These are phyloP conservation scores for Meyerozyma elateridarum DNA, from an alignment of 1,139 yeast genomes.

Conservation along the genomic window DNA sequence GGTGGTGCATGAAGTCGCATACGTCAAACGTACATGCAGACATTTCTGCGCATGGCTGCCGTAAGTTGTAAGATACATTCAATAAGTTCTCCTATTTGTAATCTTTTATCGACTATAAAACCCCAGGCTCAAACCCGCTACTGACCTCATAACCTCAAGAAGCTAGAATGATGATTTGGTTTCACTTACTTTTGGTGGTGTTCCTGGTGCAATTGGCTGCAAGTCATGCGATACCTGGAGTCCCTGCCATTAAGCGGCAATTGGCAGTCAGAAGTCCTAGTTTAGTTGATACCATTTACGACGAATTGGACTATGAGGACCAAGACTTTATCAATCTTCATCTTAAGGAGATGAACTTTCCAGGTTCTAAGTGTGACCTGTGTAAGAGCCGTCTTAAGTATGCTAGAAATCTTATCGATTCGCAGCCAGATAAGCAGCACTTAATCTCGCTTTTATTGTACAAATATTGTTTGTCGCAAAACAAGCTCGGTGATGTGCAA, in stretches of 20 bases:
- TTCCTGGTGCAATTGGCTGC: constrained; percentile 4
- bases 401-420: constrained; percentile 23
- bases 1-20: too few relatives aligned
- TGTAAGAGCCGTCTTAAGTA: constrained; percentile 35
- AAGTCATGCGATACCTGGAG: constrained; percentile 18
- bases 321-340: constrained; percentile 29
- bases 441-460: constrained; percentile 33
- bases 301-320: constrained; percentile 22
- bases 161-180: neutral
- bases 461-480: constrained; percentile 29
- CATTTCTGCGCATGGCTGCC: too few relatives aligned
- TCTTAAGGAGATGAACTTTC: constrained; percentile 20
- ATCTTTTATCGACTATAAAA: too few relatives aligned
- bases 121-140: too few relatives aligned
- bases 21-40: too few relatives aligned
- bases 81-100: too few relatives aligned
- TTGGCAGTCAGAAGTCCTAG: constrained; percentile 14
- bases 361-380: constrained; percentile 30
- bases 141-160: too few relatives aligned
- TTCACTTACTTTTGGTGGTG: constrained; percentile 1
- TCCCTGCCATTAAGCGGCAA: constrained; percentile 16
- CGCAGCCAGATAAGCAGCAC: constrained; percentile 32
- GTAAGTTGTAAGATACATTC: too few relatives aligned
- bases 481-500: constrained; percentile 27
- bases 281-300: constrained; percentile 23